A percentile compares a stretch with the other conserved stretches of the same genome.
phyloP scores from a whole-genome alignment of 2,329 filamentous ascomycete genomes.

The Colletotrichum horii region DNA sequence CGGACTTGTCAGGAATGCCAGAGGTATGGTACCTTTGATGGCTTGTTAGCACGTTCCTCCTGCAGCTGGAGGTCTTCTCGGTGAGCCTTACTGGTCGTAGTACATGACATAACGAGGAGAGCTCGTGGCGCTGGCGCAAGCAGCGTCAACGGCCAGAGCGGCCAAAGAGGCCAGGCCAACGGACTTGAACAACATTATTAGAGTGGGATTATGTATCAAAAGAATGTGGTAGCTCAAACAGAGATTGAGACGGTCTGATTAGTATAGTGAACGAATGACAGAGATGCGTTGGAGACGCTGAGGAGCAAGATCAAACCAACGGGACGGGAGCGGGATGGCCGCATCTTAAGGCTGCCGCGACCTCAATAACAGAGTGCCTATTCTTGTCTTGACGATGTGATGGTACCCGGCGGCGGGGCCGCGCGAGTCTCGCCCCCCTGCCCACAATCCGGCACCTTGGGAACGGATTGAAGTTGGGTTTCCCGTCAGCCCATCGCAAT shows the following conservation, averaged over 20 bases:
- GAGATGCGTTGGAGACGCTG: background rate
- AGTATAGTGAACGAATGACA: background rate
- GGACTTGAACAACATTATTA: slow-evolving; percentile 5
- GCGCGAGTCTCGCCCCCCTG: background rate
- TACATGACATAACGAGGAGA: slow-evolving; percentile 44
- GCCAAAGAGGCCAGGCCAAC: slow-evolving; percentile 2
- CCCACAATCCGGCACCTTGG: background rate
- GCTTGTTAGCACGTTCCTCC: background rate
- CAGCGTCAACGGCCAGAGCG: background rate
- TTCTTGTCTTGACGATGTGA: background rate
- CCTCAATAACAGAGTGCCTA: background rate
- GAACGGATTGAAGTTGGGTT: background rate
- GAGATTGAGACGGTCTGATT: background rate
- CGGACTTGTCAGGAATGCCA: slow-evolving; percentile 37
- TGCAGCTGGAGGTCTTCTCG: background rate
- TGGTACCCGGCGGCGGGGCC: background rate
- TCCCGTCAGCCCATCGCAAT: background rate
- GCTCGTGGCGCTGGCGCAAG: slow-evolving; percentile 2
- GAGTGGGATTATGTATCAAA: background rate
- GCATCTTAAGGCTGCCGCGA: background rate
- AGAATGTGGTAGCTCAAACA: background rate
- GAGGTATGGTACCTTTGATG: slow-evolving; percentile 42
- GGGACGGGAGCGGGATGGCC: background rate
- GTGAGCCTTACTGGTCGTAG: slow-evolving; percentile 46
- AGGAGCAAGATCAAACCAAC: background rate